Evolutionary conservation across 768 basidiomycete species (phyloP), one percentile per base, ranked within the genome.

Genomic region (Mycena galopus): DNA sequence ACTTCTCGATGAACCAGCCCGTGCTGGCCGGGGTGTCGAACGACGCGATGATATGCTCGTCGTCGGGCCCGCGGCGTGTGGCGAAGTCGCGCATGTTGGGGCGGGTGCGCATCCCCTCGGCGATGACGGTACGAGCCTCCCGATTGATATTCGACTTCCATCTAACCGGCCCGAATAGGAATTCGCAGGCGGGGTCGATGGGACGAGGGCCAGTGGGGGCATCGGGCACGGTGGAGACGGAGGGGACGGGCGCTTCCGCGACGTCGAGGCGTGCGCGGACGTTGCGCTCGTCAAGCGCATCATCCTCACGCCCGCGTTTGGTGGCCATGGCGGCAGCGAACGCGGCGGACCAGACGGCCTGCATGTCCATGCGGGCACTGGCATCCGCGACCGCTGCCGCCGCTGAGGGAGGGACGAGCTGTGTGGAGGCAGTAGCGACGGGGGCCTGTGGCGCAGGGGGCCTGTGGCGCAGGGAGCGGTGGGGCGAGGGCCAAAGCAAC

Each of bases 61-160:
- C 10, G 39, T 58, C 57, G 12, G 56, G 56, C 0, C 65, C 55
- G 39, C 42, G 37, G 55, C 65, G 55, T 17, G 56, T 29, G 11
- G 14, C 19, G 39, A 56, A 56, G 35, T 19, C 3, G 21, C 51
- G 64, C 51, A 65, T 55, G 37, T 55, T 55, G 27, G 63, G 47
- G 37, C 64, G 64, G 4, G 51, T 19, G 9, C 25, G 4, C 51
- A 65, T 55, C 10, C 51, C 64, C 50, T 65, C 35, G 23, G 51
- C 50, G 25, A 65, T 65, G 51, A 65, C 17, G n/a, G 51, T 42
- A 53, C 64, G 64, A 25, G 25, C 12, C 35, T 55, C 53, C 33
- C 23, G 17, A 12, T 65, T 65, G 64, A 39, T 29, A 19, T 65
- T 65, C 5, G 6, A 3, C 21, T 65, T 39, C 64, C 64, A 65